Conservation (phyloP, 1,284 basidiomycete species). For the Boletus hoseneyae region DNA sequence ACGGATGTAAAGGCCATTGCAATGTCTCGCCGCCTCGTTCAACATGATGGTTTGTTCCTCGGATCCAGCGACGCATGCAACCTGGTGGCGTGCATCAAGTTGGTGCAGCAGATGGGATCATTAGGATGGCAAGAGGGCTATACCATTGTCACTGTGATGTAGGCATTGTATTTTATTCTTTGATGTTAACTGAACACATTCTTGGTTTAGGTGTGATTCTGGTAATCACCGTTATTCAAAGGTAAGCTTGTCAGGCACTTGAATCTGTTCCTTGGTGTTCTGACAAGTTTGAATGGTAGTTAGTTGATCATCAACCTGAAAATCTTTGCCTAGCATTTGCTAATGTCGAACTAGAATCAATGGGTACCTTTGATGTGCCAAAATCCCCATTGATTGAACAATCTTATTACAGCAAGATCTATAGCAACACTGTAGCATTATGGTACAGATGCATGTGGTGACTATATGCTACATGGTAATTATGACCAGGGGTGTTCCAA, state of each 20-base stretch:
- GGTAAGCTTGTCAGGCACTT: slow-evolving; percentile 39
- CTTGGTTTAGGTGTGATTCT: slow-evolving; percentile 67
- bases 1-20: slow-evolving; percentile 88
- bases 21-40: slow-evolving; percentile 88
- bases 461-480: too few relatives aligned
- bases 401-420: slow-evolving; percentile 41
- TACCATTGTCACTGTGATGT: slow-evolving; percentile 83
- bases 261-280: too few relatives aligned
- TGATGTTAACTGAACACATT: too few relatives aligned
- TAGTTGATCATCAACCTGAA: slow-evolving; percentile 13
- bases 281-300: slow-evolving; percentile 21
- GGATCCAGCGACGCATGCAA: slow-evolving; percentile 98
- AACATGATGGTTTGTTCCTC: slow-evolving; percentile 90
- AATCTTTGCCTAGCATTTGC: not conserved
- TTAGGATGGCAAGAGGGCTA: slow-evolving; percentile 66
- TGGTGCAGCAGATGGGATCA: slow-evolving; percentile 69
- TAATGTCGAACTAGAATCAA: slow-evolving; percentile 55
- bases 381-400: slow-evolving; percentile 54
- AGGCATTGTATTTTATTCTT: slow-evolving; percentile 25
- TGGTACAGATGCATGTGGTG: too few relatives aligned
- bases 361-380: slow-evolving; percentile 60
- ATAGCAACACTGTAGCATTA: too few relatives aligned
- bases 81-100: slow-evolving; percentile 82
- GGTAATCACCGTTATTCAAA: slow-evolving; percentile 87
- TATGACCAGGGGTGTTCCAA: too few relatives aligned